Evolutionary conservation across 106 monocot genomes (phyloP).

Genomic region (Dioscorea dumetorum): DNA sequence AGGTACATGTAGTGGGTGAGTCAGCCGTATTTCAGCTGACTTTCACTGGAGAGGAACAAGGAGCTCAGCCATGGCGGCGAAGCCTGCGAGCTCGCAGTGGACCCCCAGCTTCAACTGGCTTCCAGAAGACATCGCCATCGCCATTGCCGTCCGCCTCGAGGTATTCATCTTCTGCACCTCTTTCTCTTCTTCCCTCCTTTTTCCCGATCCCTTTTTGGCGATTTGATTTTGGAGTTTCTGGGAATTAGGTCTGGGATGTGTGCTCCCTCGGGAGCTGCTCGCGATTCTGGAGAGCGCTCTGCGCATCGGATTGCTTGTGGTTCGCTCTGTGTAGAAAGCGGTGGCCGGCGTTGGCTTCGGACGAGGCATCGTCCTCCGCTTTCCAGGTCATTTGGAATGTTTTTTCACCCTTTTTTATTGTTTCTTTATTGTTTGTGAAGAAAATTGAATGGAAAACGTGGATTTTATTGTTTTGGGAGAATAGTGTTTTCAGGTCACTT

Average conservation of each 20-base stretch:
- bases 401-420: not conserved
- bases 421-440: not conserved
- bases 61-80: not conserved
- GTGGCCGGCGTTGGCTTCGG: conserved; percentile 29
- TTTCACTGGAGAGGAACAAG: too few species aligned
- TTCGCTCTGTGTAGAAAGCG: conserved; percentile 32
- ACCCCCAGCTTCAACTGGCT: conserved; percentile 17
- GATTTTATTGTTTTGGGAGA: not conserved
- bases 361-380: too few species aligned
- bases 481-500: not conserved
- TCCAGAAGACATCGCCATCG: conserved; percentile 46
- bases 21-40: too few species aligned
- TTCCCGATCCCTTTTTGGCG: not conserved
- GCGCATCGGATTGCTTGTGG: conserved; percentile 65
- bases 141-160: conserved; percentile 49
- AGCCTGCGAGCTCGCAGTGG: not conserved
- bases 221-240: not conserved
- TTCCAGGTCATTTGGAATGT: not conserved
- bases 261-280: conserved; percentile 73
- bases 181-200: not conserved
- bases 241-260: conserved; percentile 27
- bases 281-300: conserved; percentile 45
- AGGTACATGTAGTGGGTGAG: too few species aligned
- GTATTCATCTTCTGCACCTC: conserved; percentile 3
- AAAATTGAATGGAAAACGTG: too few species aligned